phyloP scores from a whole-genome alignment of 164 flowering plant species.

The Vitis labrusca region DNA sequence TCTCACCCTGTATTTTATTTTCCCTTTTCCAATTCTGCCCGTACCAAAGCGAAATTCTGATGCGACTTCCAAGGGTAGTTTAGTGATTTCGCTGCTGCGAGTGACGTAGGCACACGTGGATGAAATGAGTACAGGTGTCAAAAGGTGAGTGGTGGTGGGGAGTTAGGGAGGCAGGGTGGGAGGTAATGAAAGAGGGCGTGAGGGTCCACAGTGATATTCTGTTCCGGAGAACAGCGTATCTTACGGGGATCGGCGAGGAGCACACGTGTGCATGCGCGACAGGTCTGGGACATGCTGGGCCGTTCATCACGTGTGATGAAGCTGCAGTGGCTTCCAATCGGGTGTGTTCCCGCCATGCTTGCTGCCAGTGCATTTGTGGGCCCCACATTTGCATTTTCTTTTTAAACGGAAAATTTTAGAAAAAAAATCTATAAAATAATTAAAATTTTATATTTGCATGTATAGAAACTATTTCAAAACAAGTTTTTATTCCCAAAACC shows the following conservation, averaged over 20 bases:
- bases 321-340: slow-evolving; percentile 3
- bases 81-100: background rate
- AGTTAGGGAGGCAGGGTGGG: slow-evolving; percentile 9
- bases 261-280: slow-evolving; percentile 42
- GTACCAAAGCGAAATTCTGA: background rate
- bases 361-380: background rate
- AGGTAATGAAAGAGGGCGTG: slow-evolving; percentile 3
- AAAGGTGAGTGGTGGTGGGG: slow-evolving; percentile 10
- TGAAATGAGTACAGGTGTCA: slow-evolving; percentile 1
- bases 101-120: slow-evolving; percentile 3
- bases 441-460: no score
- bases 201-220: background rate
- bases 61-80: background rate
- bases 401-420: background rate
- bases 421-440: background rate
- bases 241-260: slow-evolving; percentile 9
- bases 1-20: background rate
- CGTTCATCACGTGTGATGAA: slow-evolving; percentile 27
- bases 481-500: no score
- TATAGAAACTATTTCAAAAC: no score
- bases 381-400: background rate
- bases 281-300: slow-evolving; percentile 16
- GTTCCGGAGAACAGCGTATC: background rate
- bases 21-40: slow-evolving; percentile 3
- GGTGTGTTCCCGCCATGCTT: slow-evolving; percentile 6